These are phyloP conservation scores for Secale cereale DNA, from an alignment of 176 grass and related monocot genomes.

Conservation along the genomic window DNA sequence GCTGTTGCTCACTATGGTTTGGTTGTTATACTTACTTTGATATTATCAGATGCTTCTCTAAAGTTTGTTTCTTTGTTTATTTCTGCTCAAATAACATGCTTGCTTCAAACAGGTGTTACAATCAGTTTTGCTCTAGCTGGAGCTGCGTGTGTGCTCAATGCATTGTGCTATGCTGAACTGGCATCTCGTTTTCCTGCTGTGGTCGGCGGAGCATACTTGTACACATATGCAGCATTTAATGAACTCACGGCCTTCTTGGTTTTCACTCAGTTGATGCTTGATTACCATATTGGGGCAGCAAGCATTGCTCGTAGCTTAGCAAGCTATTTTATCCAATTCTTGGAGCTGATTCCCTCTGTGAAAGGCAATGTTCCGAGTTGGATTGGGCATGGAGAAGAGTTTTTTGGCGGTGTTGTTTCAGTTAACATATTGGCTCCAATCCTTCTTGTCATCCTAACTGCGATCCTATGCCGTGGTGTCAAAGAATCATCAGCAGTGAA, in stretches of 20 bases:
- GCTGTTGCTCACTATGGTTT: background rate
- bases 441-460: constrained; percentile 65
- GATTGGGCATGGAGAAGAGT: constrained; percentile 84
- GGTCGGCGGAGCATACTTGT: constrained; percentile 92
- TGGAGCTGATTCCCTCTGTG: constrained; percentile 80
- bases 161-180: constrained; percentile 88
- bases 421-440: constrained; percentile 89
- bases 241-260: constrained; percentile 93
- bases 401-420: constrained; percentile 79
- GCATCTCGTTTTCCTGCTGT: constrained; percentile 92
- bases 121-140: constrained; percentile 93
- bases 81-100: background rate
- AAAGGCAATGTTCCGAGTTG: constrained; percentile 77
- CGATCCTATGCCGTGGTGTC: constrained; percentile 77
- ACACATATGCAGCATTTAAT: constrained; percentile 86
- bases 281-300: constrained; percentile 87
- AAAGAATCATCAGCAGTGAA: constrained; percentile 86
- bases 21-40: background rate
- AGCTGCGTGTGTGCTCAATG: constrained; percentile 78
- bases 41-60: background rate
- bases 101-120: constrained; percentile 61
- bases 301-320: constrained; percentile 92
- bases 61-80: background rate
- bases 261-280: constrained; percentile 92
- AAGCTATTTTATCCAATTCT: constrained; percentile 80